Evolutionary conservation across 1,284 basidiomycete species (phyloP), one percentile per base, ranked within the genome.

Genomic region (Sporisorium scitamineum): DNA sequence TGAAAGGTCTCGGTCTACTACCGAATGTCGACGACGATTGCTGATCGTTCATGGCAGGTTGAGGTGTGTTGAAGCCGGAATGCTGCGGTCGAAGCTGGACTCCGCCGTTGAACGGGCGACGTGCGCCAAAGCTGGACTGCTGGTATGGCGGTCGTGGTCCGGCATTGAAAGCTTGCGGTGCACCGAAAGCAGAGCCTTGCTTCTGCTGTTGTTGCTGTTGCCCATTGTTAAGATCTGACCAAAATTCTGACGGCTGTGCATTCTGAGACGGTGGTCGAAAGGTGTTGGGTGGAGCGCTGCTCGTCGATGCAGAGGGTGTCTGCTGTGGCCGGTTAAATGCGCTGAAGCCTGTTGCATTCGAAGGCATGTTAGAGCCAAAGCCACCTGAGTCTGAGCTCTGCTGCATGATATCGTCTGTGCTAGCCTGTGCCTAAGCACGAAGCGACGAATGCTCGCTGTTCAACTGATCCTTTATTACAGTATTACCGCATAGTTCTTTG

Each of bases 1-100:
- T 59, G 62, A 63, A 62, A 2, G 72, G 72, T 39, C 68, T 60
- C 32, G 72, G 72, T 14, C 68, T 56, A 27, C 54, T 67, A 9
- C 64, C 69, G 24, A 68, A 71, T 1, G 59, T 58, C 13, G 58
- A 57, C 31, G 47, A 61, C 26, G 51, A 54, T 27, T 63, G 62
- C 27, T 66, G 63, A 7, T 27, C 54, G 58, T 34, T 57, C 51
- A 22, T 45, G 41, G 14, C 45, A 5, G 60, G 60, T 31, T 61
- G 64, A 13, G 50, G 34, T 20, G 27, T 16, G n/a, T 51, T 55
- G 42, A 64, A 64, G 32, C 10, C 22, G 5, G 55, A 14, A 24
- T 34, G 54, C 32, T 53, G 54, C 7, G 55, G 50, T 47, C 55
- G 48, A 22, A 55, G 31, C 31, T 58, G 61, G 3, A 61, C 50